Evolutionary conservation across 768 basidiomycete species (phyloP).

Genomic region (Lentinula raphanica): DNA sequence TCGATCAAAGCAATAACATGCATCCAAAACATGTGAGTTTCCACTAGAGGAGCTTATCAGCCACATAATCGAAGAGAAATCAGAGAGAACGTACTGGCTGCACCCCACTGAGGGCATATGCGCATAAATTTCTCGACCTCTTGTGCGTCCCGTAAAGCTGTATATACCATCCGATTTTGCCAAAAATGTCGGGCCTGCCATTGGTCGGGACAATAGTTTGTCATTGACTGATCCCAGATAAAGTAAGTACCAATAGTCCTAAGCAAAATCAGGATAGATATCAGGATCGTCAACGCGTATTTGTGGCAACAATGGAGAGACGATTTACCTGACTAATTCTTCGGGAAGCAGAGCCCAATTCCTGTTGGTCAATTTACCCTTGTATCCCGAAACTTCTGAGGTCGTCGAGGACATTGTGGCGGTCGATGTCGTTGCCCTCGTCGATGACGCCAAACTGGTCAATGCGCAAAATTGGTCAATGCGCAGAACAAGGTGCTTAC

Average conservation of each 20-base stretch:
- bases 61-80: neutral
- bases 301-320: neutral
- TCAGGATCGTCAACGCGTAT: neutral
- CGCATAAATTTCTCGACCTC: constrained; percentile 60
- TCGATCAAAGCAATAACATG: constrained; percentile 59
- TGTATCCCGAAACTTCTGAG: neutral
- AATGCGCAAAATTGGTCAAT: constrained; percentile 4
- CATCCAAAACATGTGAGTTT: constrained; percentile 67
- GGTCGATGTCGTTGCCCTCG: neutral
- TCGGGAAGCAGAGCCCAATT: constrained; percentile 4
- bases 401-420: neutral
- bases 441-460: constrained; percentile 6
- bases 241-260: constrained; percentile 2
- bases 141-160: constrained; percentile 54
- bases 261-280: neutral
- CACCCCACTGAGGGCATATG: constrained; percentile 55
- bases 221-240: constrained; percentile 3
- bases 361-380: constrained; percentile 2
- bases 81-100: constrained; percentile 45
- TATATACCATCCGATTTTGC: constrained; percentile 59
- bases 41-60: constrained; percentile 36
- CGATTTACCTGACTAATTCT: constrained; percentile 1
- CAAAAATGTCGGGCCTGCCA: constrained; percentile 39
- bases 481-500: neutral
- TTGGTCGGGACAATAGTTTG: constrained; percentile 4